Evolutionary conservation across 306 rosid genomes (phyloP).

Genomic region (Lagenaria siceraria): DNA sequence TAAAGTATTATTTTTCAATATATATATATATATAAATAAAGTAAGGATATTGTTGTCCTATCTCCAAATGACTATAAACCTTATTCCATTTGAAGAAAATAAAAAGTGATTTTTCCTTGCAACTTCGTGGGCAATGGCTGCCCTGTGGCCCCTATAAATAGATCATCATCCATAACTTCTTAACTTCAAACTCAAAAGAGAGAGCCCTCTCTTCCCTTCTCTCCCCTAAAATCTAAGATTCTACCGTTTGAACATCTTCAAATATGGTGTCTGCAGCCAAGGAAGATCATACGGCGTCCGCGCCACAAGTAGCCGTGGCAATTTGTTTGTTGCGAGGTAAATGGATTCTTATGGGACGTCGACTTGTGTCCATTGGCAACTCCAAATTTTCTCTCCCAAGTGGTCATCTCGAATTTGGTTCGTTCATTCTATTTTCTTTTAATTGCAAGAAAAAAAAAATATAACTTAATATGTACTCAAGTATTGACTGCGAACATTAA

Average conservation of each 20-base stretch:
- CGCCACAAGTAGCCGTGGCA: conserved; percentile 5
- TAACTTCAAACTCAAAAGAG: no score
- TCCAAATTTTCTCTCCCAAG: conserved; percentile 21
- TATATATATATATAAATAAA: no score
- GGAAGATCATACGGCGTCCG: not conserved
- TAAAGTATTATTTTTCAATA: no score
- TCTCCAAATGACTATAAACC: no score
- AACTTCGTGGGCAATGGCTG: not conserved
- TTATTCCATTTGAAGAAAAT: no score
- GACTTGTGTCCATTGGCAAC: conserved; percentile 13
- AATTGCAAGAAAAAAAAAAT: accelerated
- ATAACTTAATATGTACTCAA: no score
- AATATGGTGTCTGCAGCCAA: not conserved
- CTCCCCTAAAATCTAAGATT: not conserved
- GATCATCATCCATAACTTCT: not conserved
- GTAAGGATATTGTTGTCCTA: no score
- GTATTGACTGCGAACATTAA: no score
- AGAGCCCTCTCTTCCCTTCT: not conserved
- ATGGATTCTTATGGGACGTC: conserved; percentile 5
- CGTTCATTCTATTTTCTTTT: not conserved
- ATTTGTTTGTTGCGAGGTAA: conserved; percentile 6
- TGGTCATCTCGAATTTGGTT: conserved; percentile 27
- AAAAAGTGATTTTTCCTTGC: not conserved
- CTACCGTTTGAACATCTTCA: not conserved
- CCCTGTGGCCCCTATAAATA: not conserved